Evolutionary conservation across 768 basidiomycete species (phyloP), one percentile per base, ranked within the genome.

Genomic region (Tricholoma terreum): DNA sequence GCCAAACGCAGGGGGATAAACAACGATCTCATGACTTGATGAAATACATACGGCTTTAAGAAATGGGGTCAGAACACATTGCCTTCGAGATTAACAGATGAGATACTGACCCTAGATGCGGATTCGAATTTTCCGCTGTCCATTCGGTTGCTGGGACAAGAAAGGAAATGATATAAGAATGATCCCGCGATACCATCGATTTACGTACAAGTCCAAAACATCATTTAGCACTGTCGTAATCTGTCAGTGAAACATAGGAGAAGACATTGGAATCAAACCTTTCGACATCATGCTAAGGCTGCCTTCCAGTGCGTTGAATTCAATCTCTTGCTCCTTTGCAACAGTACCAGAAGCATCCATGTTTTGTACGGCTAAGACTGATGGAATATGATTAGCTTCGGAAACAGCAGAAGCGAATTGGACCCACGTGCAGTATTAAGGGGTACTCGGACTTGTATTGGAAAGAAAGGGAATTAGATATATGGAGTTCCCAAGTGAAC

Each of bases 221-320:
- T 91, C 90, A 57, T 91, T 90, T 34, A 90, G 74, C 7, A 90
- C 87, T 86, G 59, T 30, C 7, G 31, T 53, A 36, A 62, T 49
- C 6, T 6, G 45, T 42, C 56, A 33, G 54, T 3, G 14, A 40
- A 15, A 14, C 6, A n/a, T n/a, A n/a, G 17, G 30, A 31, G 8
- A 57, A 52, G 42, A 30, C 34, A 15, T 43, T 43, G 38, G 54
- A 36, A 12, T 61, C 75, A 36, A 36, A 81, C 88, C 89, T 78
- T 92, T 90, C 35, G 86, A 85, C 94, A 94, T 94, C 87, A 92
- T 91, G 56, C 83, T 86, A 50, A 94, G 72, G 64, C 87, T 89
- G 1, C 89, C 89, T 63, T 85, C 84, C 15, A 94, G 78, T 6
- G 91, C 94, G 64, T 85, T 86, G 66, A 94, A 94, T 75, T 97